Evolutionary conservation across 495 filamentous ascomycete genomes (phyloP).

Genomic region (Cladorrhinum samala): DNA sequence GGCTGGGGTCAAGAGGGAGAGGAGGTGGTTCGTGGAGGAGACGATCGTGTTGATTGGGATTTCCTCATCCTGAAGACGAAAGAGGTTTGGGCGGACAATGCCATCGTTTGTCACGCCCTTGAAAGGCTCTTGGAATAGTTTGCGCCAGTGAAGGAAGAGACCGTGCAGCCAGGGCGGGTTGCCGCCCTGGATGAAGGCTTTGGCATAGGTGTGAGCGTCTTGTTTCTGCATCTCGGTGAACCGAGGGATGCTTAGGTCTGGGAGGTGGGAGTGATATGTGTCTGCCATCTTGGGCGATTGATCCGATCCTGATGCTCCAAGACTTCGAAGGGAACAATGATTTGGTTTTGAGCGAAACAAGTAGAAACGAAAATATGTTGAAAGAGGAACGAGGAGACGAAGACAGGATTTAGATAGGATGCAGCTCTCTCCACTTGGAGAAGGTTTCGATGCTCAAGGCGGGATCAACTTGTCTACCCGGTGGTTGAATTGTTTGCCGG

Average conservation of each 20-base stretch:
- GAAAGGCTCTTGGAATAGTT: conserved; percentile 61
- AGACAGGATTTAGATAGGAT: neutral
- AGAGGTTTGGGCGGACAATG: conserved; percentile 52
- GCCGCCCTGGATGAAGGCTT: conserved; percentile 51
- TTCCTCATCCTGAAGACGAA: conserved; percentile 54
- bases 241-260: conserved; percentile 52
- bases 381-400: neutral
- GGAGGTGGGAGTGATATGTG: conserved; percentile 43
- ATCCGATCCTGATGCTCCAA: too few relatives aligned
- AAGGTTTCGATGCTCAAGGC: too few relatives aligned
- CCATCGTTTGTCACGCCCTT: conserved; percentile 66
- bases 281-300: conserved; percentile 16
- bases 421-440: too few relatives aligned
- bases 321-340: too few relatives aligned
- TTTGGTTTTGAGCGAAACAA: neutral
- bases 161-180: conserved; percentile 63
- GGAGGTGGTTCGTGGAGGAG: conserved; percentile 37
- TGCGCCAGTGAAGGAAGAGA: conserved; percentile 60
- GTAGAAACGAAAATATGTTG: neutral
- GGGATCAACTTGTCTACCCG: neutral
- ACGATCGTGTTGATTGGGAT: conserved; percentile 53
- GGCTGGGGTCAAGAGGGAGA: conserved; percentile 37
- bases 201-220: conserved; percentile 58
- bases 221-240: conserved; percentile 59
- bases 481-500: neutral